Base-by-base conservation (phyloP, 768 basidiomycete species). In the Termitomyces sp. region DNA sequence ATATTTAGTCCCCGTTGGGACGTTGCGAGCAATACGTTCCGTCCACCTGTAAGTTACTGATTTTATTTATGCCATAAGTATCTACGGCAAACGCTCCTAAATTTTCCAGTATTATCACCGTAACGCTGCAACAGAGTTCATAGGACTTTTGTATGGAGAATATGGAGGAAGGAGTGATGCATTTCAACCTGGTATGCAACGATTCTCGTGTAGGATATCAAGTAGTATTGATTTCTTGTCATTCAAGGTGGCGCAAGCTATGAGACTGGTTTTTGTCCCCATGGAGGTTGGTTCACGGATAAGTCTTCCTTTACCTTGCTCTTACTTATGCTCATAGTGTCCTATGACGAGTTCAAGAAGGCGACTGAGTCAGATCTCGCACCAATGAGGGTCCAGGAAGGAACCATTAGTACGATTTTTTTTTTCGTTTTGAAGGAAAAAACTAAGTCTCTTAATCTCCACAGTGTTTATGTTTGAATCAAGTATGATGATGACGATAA, bases 1-100 rank as follows among this genome's bases (percentile, higher is more conserved):
- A 81, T 87, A 62, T 86, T 87, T 70, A 79, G 80, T 54, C 78
- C 78, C 4, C 73, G 85, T 54, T 87, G 85, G 85, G 84, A 86
- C 63, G 82, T 87, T 56, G 79, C 84, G 1, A 68, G 64, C 30
- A 66, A 74, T 52, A 85, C 86, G 0, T 86, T 84, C 76, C 72
- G 84, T 10, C 84, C 84, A 26, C 83, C 85, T 6, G 83, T 81
- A 58, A 56, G 76, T 49, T 24, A 16, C 26, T 30, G 26, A 2
- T 13, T 5, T 45, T 43, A 12, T 57, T 60, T 35, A 54, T 44
- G 45, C 18, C 35, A 12, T 12, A 14, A 20, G 8, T 33, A 49
- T 43, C 56, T 16, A 43, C 8, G 24, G 49, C 4, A 20, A 8
- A 22, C 16, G 14, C 20, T 42, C 10, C 12, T 28, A 6, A 9